These are phyloP conservation scores for Fusarium neocosmosporiellum DNA, from an alignment of 2,329 filamentous ascomycete genomes.

Conservation along the genomic window DNA sequence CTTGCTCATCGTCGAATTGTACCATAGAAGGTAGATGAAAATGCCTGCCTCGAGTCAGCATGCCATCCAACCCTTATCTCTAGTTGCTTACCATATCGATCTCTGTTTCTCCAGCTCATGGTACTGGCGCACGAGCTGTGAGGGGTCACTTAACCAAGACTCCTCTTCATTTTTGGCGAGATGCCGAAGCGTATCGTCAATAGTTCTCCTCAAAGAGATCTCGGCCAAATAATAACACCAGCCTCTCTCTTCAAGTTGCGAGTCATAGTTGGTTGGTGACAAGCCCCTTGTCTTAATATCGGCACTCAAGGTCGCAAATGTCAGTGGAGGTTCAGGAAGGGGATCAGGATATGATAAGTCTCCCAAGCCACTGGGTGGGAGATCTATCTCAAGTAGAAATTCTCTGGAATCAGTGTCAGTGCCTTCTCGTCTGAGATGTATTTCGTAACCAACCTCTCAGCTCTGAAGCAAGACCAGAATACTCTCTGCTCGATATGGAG, in stretches of 20 bases:
- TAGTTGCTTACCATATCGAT: conserved; percentile 7
- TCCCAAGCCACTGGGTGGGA: conserved; percentile 23
- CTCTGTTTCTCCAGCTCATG: conserved; percentile 21
- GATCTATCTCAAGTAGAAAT: conserved; percentile 13
- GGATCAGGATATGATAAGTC: conserved; percentile 34
- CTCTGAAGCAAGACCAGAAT: conserved; percentile 40
- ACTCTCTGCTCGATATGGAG: conserved; percentile 33
- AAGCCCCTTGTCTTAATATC: background rate
- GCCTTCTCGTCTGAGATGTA: background rate
- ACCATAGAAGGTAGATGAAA: conserved; percentile 17
- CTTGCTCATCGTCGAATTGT: conserved; percentile 10
- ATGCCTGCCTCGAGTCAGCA: background rate
- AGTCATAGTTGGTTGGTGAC: background rate
- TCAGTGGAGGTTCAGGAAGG: conserved; percentile 27
- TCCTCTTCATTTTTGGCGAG: conserved; percentile 15
- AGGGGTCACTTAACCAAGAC: conserved; percentile 15
- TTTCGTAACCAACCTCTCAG: conserved; percentile 30
- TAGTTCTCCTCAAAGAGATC: conserved; percentile 34
- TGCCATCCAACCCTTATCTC: background rate
- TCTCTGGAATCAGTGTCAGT: background rate
- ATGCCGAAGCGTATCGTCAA: conserved; percentile 24
- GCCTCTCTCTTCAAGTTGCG: conserved; percentile 14
- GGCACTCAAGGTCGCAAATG: background rate
- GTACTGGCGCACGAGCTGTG: conserved; percentile 11
- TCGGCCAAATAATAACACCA: conserved; percentile 39